A percentile compares a stretch with the other conserved stretches of the same genome.
Conservation (phyloP, 805 yeast genomes). For the Ogataea salicorniae region DNA sequence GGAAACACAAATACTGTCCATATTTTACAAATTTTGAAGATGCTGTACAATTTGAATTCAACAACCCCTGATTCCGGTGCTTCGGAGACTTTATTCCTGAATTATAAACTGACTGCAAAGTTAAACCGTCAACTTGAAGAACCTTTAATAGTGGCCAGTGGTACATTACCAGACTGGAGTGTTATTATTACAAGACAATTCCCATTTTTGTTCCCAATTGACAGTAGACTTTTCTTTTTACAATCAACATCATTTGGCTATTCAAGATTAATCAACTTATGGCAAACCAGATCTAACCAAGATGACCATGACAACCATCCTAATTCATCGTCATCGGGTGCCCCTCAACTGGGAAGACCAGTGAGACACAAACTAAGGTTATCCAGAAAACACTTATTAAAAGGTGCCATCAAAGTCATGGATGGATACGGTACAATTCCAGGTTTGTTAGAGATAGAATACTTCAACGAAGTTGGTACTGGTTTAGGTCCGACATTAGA, state of each 20-base stretch:
- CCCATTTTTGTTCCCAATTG: constrained; percentile 83
- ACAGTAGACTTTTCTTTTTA: constrained; percentile 68
- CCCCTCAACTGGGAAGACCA: constrained; percentile 64
- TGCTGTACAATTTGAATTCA: constrained; percentile 38
- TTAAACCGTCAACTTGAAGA: constrained; percentile 85
- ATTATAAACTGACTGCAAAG: constrained; percentile 81
- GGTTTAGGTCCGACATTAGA: constrained; percentile 96
- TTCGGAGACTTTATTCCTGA: constrained; percentile 44
- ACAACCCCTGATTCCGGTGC: constrained; percentile 22
- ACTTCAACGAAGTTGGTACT: constrained; percentile 87
- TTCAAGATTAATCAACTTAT: constrained; percentile 70
- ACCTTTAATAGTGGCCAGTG: constrained; percentile 81
- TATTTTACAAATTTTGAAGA: constrained; percentile 45
- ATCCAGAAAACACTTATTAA: constrained; percentile 61
- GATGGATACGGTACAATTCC: constrained; percentile 75
- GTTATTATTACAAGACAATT: constrained; percentile 64
- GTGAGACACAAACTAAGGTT: constrained; percentile 76
- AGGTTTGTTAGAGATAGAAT: constrained; percentile 79
- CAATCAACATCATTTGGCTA: constrained; percentile 90
- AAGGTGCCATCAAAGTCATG: constrained; percentile 75
- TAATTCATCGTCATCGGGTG: constrained; percentile 16
- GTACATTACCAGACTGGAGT: constrained; percentile 82
- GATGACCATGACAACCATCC: constrained; percentile 26
- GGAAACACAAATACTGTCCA: constrained; percentile 32
- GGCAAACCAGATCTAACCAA: constrained; percentile 55